Percentiles rank a stretch among this genome's conserved stretches.
Conservation (phyloP, 495 filamentous ascomycete genomes). For the Emericellopsis terricola region DNA sequence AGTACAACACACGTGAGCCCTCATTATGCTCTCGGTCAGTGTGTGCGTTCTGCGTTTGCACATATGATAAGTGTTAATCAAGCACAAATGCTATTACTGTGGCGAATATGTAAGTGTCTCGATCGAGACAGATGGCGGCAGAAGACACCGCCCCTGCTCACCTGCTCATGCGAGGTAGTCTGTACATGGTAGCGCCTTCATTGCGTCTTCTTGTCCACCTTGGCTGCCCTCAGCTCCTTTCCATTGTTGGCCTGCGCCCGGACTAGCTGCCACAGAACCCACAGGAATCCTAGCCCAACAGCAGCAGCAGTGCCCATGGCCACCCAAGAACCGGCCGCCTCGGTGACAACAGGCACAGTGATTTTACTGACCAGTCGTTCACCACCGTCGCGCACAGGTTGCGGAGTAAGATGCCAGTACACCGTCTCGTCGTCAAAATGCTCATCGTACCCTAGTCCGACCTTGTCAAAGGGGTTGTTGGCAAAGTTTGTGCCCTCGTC, state of each 20-base stretch:
- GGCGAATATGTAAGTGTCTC: no score
- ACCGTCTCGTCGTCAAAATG: slow-evolving; percentile 57
- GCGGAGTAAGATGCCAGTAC: slow-evolving; percentile 71
- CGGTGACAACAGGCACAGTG: slow-evolving; percentile 59
- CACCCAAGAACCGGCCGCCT: slow-evolving; percentile 37
- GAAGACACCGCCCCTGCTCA: no score
- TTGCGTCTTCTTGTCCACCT: no score
- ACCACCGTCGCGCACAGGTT: slow-evolving; percentile 12
- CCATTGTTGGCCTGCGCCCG: no score
- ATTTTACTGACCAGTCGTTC: slow-evolving; percentile 37
- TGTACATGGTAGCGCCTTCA: no score
- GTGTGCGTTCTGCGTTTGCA: slow-evolving; percentile 22
- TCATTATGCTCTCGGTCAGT: no score
- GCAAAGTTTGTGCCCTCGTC: slow-evolving; percentile 57
- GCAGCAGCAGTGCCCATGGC: slow-evolving; percentile 51
- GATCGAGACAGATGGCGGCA: no score
- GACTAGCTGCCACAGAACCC: slow-evolving; percentile 56
- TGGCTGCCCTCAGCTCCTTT: no score
- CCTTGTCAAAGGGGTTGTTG: slow-evolving; percentile 71
- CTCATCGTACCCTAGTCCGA: slow-evolving; percentile 71
- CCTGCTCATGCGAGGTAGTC: no score
- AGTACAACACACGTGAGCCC: no score
- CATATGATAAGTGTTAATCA: not conserved
- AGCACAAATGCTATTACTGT: not conserved
- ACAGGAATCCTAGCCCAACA: slow-evolving; percentile 54